Evolutionary conservation across 345 rosid species (phyloP).

Genomic region (Trapa incisa): DNA sequence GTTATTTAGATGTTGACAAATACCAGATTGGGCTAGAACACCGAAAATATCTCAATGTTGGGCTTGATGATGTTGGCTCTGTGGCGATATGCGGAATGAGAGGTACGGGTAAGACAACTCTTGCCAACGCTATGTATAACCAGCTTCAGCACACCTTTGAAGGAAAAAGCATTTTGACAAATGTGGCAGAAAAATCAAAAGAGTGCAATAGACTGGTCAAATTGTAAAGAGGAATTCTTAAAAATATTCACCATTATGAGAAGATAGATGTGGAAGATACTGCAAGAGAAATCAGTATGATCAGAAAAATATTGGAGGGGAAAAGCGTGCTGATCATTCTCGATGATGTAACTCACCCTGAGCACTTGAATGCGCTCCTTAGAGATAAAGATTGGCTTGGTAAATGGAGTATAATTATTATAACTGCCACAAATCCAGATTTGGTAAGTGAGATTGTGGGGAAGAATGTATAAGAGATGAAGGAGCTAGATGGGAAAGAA

Average conservation of each 20-base stretch:
- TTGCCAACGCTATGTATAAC: constrained; percentile 19
- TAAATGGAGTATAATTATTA: constrained; percentile 9
- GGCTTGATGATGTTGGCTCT: constrained; percentile 8
- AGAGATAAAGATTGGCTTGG: constrained; percentile 4
- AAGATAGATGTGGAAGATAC: background rate
- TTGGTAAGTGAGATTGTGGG: background rate
- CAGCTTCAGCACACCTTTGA: constrained; percentile 13
- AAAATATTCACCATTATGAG: background rate
- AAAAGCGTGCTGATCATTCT: constrained; percentile 11
- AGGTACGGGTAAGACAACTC: constrained; percentile 47
- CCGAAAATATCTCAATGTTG: constrained; percentile 8
- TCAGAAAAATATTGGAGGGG: background rate
- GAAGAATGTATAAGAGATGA: background rate
- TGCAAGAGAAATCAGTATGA: background rate
- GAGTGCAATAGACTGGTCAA: background rate
- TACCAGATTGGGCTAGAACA: constrained; percentile 24
- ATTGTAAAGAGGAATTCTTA: constrained; percentile 5
- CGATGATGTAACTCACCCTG: constrained; percentile 4
- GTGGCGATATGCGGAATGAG: constrained; percentile 37
- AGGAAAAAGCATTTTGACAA: constrained; percentile 14
- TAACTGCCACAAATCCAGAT: constrained; percentile 8
- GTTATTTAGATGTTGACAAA: background rate
- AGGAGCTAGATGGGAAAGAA: background rate
- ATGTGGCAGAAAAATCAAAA: constrained; percentile 19
- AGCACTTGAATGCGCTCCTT: background rate